These are phyloP conservation scores for Arabidopsis lyrata DNA, from an alignment of 441 rosid genomes.

Conservation along the genomic window DNA sequence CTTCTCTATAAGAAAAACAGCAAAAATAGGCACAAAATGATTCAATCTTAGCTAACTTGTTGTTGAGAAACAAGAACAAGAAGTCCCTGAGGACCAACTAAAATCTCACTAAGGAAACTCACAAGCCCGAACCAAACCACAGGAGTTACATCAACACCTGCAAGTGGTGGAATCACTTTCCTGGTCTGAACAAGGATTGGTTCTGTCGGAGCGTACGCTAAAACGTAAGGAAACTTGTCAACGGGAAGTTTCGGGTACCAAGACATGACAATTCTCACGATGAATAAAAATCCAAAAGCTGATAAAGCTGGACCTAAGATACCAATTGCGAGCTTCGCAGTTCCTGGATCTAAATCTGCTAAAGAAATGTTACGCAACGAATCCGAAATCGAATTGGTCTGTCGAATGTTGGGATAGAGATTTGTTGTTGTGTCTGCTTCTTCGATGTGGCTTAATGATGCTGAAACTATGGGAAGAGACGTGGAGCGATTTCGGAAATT, in stretches of 20 bases:
- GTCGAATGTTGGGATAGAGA: conserved; percentile 7
- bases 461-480: conserved; percentile 29
- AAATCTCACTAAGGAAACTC: conserved; percentile 87
- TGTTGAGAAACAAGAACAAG: conserved; percentile 48
- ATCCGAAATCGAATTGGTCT: conserved; percentile 25
- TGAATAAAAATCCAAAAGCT: conserved; percentile 73
- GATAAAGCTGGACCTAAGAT: conserved; percentile 78
- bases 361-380: conserved; percentile 45
- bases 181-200: conserved; percentile 77
- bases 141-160: conserved; percentile 92
- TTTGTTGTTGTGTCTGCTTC: conserved; percentile 20
- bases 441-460: conserved; percentile 25
- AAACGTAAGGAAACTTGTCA: conserved; percentile 79
- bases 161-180: conserved; percentile 89
- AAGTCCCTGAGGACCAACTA: conserved; percentile 93
- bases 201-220: conserved; percentile 94
- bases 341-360: conserved; percentile 79
- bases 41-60: conserved; percentile 31
- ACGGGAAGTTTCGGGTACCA: conserved; percentile 97
- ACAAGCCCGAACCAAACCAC: conserved; percentile 87
- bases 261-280: conserved; percentile 86
- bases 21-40: background rate
- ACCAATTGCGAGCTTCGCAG: conserved; percentile 75
- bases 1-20: background rate
- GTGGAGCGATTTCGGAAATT: background rate